Evolutionary conservation across 441 rosid genomes (phyloP).

Genomic region (Croton laevigatus): DNA sequence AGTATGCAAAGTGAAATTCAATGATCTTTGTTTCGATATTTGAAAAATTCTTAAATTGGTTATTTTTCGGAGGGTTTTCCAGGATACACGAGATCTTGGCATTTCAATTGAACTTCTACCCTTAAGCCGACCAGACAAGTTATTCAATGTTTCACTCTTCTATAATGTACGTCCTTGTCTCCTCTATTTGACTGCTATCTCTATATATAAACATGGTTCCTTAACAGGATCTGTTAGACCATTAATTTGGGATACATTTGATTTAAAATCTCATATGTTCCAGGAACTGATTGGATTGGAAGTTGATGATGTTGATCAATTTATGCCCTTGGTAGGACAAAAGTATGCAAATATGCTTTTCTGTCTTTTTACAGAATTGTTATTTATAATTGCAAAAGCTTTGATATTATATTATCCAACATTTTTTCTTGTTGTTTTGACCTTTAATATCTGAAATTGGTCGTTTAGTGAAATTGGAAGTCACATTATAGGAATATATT

Average conservation of each 20-base stretch:
- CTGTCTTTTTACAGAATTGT: not conserved
- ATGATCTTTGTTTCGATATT: not conserved
- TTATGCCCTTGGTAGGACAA: slow-evolving; percentile 61
- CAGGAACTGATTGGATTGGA: slow-evolving; percentile 83
- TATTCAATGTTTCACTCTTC: slow-evolving; percentile 61
- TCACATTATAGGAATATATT: not conserved
- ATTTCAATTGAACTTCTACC: slow-evolving; percentile 92
- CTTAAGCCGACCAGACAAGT: slow-evolving; percentile 56
- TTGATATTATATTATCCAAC: not conserved
- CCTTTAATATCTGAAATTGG: not conserved
- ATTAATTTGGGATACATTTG: slow-evolving; percentile 17
- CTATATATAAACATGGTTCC: not conserved
- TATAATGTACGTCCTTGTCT: slow-evolving; percentile 54
- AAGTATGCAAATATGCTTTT: slow-evolving; percentile 40
- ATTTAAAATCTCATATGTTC: slow-evolving; percentile 6
- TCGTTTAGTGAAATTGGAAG: not conserved
- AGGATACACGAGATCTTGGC: slow-evolving; percentile 98
- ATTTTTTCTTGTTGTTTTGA: not conserved
- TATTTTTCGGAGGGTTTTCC: slow-evolving; percentile 7
- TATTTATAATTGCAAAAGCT: slow-evolving; percentile 5
- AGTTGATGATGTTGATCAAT: slow-evolving; percentile 55
- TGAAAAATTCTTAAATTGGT: not conserved
- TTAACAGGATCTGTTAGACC: slow-evolving; percentile 1
- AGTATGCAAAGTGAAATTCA: slow-evolving; percentile 30
- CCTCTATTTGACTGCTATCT: slow-evolving; percentile 21